These are phyloP conservation scores for Mortierella sp. DNA, from an alignment of 371 early-diverging fungal genomes.

Conservation along the genomic window DNA sequence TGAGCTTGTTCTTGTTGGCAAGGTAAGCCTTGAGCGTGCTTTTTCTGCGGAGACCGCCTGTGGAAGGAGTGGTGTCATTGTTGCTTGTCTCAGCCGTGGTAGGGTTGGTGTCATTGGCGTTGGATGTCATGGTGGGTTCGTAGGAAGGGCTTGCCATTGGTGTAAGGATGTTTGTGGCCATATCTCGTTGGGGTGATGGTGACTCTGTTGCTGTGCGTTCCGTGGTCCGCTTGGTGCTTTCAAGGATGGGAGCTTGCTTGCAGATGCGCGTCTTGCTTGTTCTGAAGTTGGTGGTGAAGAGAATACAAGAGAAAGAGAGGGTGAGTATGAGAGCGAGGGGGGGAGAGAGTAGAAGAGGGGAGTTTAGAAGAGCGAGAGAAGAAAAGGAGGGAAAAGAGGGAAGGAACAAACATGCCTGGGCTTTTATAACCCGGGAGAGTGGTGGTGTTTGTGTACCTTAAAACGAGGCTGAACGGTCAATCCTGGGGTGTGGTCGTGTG, in stretches of 20 bases:
- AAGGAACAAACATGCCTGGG: too few relatives aligned
- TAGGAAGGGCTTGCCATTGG: constrained; percentile 22
- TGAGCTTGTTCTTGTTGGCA: constrained; percentile 55
- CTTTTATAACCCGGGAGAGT: constrained; percentile 2
- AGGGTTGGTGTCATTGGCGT: constrained; percentile 8
- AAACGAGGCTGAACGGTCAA: neutral
- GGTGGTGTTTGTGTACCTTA: neutral
- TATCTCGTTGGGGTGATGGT: neutral
- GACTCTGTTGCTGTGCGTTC: too few relatives aligned
- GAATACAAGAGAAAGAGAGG: too few relatives aligned
- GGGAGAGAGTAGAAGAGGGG: too few relatives aligned
- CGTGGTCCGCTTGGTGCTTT: too few relatives aligned
- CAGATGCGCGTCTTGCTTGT: too few relatives aligned
- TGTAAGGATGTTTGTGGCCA: constrained; percentile 40
- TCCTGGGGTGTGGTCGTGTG: constrained; percentile 1
- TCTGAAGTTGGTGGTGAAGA: too few relatives aligned
- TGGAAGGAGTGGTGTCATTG: constrained; percentile 5
- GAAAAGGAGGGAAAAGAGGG: neutral
- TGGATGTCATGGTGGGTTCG: constrained; percentile 10
- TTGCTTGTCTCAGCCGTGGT: too few relatives aligned
- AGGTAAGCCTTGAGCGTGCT: constrained; percentile 55
- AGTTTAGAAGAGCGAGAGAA: constrained; percentile 1
- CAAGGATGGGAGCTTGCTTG: too few relatives aligned
- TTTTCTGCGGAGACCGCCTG: constrained; percentile 34
- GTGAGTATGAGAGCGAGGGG: too few relatives aligned